Base-by-base conservation (phyloP, 768 basidiomycete species). In the Tremella fuciformis region DNA sequence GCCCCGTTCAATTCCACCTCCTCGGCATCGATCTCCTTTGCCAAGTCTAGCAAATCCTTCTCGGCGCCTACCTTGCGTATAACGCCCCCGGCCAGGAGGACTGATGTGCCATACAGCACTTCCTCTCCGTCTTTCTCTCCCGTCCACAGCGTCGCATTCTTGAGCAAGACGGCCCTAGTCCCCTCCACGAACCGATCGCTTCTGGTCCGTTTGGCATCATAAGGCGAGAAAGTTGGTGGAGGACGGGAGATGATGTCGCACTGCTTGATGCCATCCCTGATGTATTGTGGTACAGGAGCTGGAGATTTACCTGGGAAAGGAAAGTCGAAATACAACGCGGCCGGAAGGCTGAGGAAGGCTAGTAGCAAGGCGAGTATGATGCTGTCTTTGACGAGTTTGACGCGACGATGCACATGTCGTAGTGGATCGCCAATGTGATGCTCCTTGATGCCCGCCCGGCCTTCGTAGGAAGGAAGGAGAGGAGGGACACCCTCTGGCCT, bases 141-240 rank as follows among this genome's bases (percentile, higher is more conserved):
- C 2, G 88, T 89, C 89, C 89, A 91, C 25, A 91, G 82, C 4
- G 82, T 84, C 9, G 85, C 88, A 70, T 91, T 88, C 58, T 78
- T 80, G 29, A 91, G 80, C 24, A 85, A 77, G 1, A 81, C 79
- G 0, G 84, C 71, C 2, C 67, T 68, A 0, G 88, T 86, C 0
- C 84, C 86, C 18, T 60, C 50, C 8, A 70, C 77, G 59, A 65
- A 78, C 13, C 77, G 66, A 51, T 79, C 78, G 29, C 56, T 70
- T 3, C 21, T 8, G 0, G 46, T 67, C 4, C 78, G 53, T 24
- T 61, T 56, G 8, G 41, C 8, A 7, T 56, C 59, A 48, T 65
- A 70, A 1, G 49, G 26, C 9, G 68, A 53, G 19, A 65, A 64
- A 42, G 65, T 53, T 13, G 75, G 76, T 11, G 67, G 66, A 22